Conservation (phyloP, 192 early-diverging fungal genomes). For the Gonapodya sp. region DNA sequence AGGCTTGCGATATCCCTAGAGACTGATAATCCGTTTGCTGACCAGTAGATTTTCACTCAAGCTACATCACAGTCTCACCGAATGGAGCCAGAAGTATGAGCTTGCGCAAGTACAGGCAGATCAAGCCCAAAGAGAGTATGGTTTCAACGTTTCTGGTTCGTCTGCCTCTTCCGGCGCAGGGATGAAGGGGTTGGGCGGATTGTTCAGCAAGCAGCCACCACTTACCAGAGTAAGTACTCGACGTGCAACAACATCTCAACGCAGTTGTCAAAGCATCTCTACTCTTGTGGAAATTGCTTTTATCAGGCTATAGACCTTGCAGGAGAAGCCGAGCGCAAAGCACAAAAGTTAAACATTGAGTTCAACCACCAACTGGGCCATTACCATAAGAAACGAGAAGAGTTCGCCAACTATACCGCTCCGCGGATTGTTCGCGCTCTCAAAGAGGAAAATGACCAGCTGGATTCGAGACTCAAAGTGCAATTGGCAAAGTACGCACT, state of each 20-base stretch:
- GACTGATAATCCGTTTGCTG: too few relatives aligned
- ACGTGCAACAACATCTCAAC: too few relatives aligned
- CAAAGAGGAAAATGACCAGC: slow-evolving; percentile 1
- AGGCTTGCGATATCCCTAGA: background rate
- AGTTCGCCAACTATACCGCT: background rate
- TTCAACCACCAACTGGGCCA: background rate
- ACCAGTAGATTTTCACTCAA: too few relatives aligned
- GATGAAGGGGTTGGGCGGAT: background rate
- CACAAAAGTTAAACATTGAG: background rate
- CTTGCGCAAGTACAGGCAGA: background rate
- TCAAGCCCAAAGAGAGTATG: background rate
- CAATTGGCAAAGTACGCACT: background rate
- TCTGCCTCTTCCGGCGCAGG: background rate
- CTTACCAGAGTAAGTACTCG: background rate
- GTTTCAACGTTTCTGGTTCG: background rate
- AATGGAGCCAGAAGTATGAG: background rate
- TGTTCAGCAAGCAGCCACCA: background rate
- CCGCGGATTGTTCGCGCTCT: background rate
- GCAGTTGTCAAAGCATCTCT: too few relatives aligned
- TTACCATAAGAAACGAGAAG: background rate
- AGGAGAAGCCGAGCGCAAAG: background rate
- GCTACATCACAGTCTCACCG: background rate
- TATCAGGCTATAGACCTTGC: background rate
- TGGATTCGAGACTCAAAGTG: background rate
- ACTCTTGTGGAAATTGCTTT: too few relatives aligned